phyloP scores from a whole-genome alignment of 1,139 yeast species.

The Martiniozyma asiatica region DNA sequence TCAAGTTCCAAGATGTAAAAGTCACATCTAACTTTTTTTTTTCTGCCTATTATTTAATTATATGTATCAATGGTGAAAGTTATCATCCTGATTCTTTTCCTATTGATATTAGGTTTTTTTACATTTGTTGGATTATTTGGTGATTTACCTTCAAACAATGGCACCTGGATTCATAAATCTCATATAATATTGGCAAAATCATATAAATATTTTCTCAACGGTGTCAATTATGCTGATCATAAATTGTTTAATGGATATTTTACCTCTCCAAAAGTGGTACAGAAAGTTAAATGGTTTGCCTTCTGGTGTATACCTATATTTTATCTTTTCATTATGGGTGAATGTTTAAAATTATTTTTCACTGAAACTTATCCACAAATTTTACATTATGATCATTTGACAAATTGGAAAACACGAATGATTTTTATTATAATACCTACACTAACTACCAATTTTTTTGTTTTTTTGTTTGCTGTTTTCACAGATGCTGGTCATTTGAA shows the following conservation, averaged over 20 bases:
- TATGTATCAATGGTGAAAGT: background rate
- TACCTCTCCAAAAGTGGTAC: conserved; percentile 7
- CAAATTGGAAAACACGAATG: conserved; percentile 8
- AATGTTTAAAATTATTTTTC: conserved; percentile 39
- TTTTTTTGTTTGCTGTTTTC: conserved; percentile 35
- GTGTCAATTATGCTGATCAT: conserved; percentile 5
- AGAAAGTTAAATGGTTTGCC: conserved; percentile 5
- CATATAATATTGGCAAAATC: conserved; percentile 4
- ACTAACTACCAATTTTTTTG: conserved; percentile 24
- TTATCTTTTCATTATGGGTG: conserved; percentile 31
- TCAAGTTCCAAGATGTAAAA: no score
- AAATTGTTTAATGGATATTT: conserved; percentile 5
- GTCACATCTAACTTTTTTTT: no score
- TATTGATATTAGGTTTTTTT: background rate
- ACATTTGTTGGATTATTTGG: conserved; percentile 11
- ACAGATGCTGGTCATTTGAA: conserved; percentile 44
- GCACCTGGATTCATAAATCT: conserved; percentile 7
- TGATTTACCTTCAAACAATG: conserved; percentile 12
- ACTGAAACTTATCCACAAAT: conserved; percentile 23
- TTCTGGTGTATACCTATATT: conserved; percentile 40
- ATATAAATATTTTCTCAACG: background rate
- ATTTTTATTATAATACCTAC: conserved; percentile 24
- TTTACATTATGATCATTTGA: conserved; percentile 1
- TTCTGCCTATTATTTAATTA: conserved; percentile 7
- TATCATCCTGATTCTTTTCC: background rate